Evolutionary conservation across 805 yeast genomes (phyloP).

Genomic region (Candida koratica): DNA sequence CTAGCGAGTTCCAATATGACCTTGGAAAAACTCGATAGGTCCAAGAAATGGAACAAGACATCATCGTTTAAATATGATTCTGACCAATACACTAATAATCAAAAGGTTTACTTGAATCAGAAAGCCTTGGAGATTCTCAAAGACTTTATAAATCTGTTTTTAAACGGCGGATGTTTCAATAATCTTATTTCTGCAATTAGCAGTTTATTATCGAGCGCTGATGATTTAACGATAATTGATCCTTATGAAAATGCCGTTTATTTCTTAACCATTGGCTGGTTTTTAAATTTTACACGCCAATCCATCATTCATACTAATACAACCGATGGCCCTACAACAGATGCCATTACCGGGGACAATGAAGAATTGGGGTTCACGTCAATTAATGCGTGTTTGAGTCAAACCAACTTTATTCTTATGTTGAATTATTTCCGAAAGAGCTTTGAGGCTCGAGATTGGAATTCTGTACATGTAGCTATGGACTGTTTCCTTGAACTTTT

Average conservation of each 20-base stretch:
- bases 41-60: slow-evolving; percentile 60
- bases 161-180: slow-evolving; percentile 73
- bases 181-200: slow-evolving; percentile 55
- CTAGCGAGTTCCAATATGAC: slow-evolving; percentile 48
- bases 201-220: slow-evolving; percentile 30
- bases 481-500: slow-evolving; percentile 63
- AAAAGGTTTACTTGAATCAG: slow-evolving; percentile 25
- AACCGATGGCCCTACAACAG: no score
- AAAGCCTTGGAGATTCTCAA: slow-evolving; percentile 29
- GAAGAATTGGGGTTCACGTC: slow-evolving; percentile 38
- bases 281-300: slow-evolving; percentile 59
- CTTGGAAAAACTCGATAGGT: slow-evolving; percentile 59
- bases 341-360: slow-evolving; percentile 18
- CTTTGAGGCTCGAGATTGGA: slow-evolving; percentile 45
- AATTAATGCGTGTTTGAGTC: slow-evolving; percentile 55
- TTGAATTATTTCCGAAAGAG: slow-evolving; percentile 44
- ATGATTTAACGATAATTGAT: slow-evolving; percentile 30
- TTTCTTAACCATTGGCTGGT: slow-evolving; percentile 68
- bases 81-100: slow-evolving; percentile 28
- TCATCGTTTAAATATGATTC: slow-evolving; percentile 38
- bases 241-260: slow-evolving; percentile 42
- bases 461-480: slow-evolving; percentile 66
- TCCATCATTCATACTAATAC: slow-evolving; percentile 12
- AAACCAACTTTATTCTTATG: slow-evolving; percentile 55
- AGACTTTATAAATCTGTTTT: slow-evolving; percentile 49